Evolutionary conservation across 1,284 basidiomycete species (phyloP).

Genomic region (Cryptococcus deneoformans): DNA sequence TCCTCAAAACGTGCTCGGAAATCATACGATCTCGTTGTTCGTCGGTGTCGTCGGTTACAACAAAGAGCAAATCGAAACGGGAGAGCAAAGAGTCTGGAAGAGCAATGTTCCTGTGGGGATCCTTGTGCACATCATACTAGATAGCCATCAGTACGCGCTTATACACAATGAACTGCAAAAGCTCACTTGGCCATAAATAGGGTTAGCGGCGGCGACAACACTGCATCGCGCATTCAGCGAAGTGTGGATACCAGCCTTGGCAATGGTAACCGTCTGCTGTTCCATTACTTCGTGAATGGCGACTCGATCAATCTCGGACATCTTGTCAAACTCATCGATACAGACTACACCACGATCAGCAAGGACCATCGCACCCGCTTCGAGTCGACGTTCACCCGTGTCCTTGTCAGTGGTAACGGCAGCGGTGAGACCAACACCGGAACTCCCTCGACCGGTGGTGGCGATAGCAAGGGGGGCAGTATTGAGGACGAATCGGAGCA

Average conservation of each 20-base stretch:
- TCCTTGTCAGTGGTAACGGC: constrained; percentile 98
- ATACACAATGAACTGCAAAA: constrained; percentile 1
- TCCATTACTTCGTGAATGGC: constrained; percentile 99
- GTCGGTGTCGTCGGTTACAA: constrained; percentile 97
- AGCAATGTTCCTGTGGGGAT: constrained; percentile 98
- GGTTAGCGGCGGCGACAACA: constrained; percentile 97
- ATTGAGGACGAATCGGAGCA: constrained; percentile 93
- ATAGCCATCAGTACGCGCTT: background rate
- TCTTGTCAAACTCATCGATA: constrained; percentile 99
- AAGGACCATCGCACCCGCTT: constrained; percentile 99
- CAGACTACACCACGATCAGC: constrained; percentile 99
- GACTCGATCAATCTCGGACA: constrained; percentile 98
- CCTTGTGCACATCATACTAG: constrained; percentile 99
- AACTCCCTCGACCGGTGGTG: constrained; percentile 95
- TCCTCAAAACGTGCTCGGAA: constrained; percentile 95
- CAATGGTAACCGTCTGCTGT: constrained; percentile 98
- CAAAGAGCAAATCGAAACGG: constrained; percentile 98
- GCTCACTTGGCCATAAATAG: constrained; percentile 92
- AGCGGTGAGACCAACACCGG: constrained; percentile 98
- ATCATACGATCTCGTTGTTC: constrained; percentile 91
- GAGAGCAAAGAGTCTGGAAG: constrained; percentile 97
- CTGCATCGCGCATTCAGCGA: constrained; percentile 97
- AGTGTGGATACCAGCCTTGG: constrained; percentile 98
- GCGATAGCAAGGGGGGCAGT: constrained; percentile 97
- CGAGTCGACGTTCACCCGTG: constrained; percentile 89